Conservation (phyloP, 345 rosid genomes). For the Viola odorata region DNA sequence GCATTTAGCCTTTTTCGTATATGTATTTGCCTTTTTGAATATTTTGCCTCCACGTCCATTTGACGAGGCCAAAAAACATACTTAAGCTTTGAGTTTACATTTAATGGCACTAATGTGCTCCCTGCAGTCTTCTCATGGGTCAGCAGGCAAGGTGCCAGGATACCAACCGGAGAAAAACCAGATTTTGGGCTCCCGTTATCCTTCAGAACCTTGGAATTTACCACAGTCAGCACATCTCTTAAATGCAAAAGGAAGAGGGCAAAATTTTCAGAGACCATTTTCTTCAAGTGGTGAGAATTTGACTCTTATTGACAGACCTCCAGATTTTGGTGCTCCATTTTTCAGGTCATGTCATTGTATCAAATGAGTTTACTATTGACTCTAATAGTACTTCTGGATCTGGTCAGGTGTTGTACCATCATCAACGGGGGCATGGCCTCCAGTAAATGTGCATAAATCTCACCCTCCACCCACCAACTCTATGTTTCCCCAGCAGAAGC, state of each 20-base stretch:
- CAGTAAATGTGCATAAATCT: constrained; percentile 49
- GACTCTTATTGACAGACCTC: constrained; percentile 29
- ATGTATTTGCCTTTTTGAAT: neutral
- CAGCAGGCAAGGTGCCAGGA: constrained; percentile 21
- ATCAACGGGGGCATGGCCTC: constrained; percentile 48
- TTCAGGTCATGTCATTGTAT: constrained; percentile 32
- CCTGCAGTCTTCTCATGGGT: constrained; percentile 44
- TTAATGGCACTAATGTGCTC: constrained; percentile 11
- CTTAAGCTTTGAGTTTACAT: neutral
- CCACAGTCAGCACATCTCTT: constrained; percentile 37
- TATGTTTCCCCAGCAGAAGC: constrained; percentile 38
- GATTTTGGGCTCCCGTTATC: constrained; percentile 24
- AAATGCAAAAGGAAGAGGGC: constrained; percentile 40
- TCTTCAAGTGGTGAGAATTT: constrained; percentile 37
- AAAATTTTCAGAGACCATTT: constrained; percentile 40
- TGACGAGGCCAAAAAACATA: neutral
- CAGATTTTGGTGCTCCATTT: constrained; percentile 37
- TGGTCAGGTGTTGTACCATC: constrained; percentile 23
- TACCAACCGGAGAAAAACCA: constrained; percentile 30
- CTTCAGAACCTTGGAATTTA: constrained; percentile 46
- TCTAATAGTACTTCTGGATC: constrained; percentile 27
- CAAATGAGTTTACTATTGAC: constrained; percentile 35
- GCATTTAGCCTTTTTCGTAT: neutral
- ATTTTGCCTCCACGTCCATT: neutral
- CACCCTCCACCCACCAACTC: constrained; percentile 40